Evolutionary conservation across 805 yeast species (phyloP), one percentile per base, ranked within the genome.

Genomic region (Wickerhamomyces rabaulensis): DNA sequence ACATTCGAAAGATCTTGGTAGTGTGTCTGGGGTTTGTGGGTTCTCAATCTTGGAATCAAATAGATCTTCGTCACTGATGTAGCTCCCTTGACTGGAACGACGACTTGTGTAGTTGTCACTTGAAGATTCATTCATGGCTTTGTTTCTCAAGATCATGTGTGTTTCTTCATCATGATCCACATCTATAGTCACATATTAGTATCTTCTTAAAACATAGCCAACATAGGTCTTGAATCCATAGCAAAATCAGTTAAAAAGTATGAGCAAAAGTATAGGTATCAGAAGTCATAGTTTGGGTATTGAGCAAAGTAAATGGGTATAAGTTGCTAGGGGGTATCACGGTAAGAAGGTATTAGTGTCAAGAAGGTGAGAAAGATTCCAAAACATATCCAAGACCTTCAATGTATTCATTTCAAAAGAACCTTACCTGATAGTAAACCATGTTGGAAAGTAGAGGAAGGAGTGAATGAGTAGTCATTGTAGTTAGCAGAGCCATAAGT

Each of bases 381-480:
- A 27, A 27, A 27, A 27, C n/a, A 27, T 27, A 33, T 33, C 20
- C 36, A 33, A 33, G 36, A 33, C 36, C 36, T 33, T 5, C 36
- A n/a, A 31, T n/a, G 7, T 16, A 6, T 6, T 3, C 6, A 9
- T 33, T 33, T 33, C 7, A 4, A 27, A 27, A 27, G 9, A 15
- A 4, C 20, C 36, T 27, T 39, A 44, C 46, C 46, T 39, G 40
- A 33, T 16, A n/a, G 20, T 33, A 16, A 17, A 9, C 22, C 10
- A 43, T 31, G 21, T 2, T 36, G 15, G 31, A 31, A 23, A 10
- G 27, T 7, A 22, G 33, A 41, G 4, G 45, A 44, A 8, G 50
- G 50, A 3, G 50, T 43, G 26, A 43, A 38, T 5, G 48, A 45
- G 16, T 26, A 26, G 12, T 33, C 40, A 23, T 38, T 31, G 5